Evolutionary conservation across 345 rosid species (phyloP), one percentile per base, ranked within the genome.

Genomic region (Salix suchowensis): DNA sequence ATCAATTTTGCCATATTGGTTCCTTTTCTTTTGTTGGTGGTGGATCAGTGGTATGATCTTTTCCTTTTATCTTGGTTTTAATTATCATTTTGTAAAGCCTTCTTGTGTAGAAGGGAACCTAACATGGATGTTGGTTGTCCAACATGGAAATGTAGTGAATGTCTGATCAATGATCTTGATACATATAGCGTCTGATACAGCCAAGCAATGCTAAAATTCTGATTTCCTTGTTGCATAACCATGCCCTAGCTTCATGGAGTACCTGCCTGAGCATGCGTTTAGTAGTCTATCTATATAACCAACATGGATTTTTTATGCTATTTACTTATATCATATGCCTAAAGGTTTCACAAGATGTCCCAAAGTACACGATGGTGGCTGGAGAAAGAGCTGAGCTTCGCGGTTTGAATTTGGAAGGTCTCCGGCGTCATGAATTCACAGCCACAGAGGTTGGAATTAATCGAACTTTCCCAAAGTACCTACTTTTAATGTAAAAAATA

Each of bases 331-430:
- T 50, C 23, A 61, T 66, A 5, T 77, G 73, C 34, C 68, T 64
- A 68, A 74, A 95, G 98, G 92, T 93, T 77, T 82, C 98, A 64
- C 97, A 96, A 88, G 98, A 96, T 84, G 97, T 96, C 52, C 99
- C 97, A 55, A 93, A 81, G 81, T 96, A 89, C 84, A 85, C 85
- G 75, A 88, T 96, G 99, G 98, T 96, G 72, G 80, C 93, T 72
- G 97, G 97, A 78, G 96, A 90, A 82, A 88, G 98, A 87, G 92
- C 97, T 26, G 92, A 89, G 82, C 92, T 96, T 82, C 94, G 91
- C 8, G 97, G 99, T 85, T 82, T 93, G 81, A 93, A 96, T 84
- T 82, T 91, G 62, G 96, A 93, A 76, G 97, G 99, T 71, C 97
- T 93, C 77, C 89, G 86, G 65, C 94, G 97, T 55, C 81, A 75